Conservation (phyloP, 1,139 yeast genomes). For the Yamadazyma membranifaciens region DNA sequence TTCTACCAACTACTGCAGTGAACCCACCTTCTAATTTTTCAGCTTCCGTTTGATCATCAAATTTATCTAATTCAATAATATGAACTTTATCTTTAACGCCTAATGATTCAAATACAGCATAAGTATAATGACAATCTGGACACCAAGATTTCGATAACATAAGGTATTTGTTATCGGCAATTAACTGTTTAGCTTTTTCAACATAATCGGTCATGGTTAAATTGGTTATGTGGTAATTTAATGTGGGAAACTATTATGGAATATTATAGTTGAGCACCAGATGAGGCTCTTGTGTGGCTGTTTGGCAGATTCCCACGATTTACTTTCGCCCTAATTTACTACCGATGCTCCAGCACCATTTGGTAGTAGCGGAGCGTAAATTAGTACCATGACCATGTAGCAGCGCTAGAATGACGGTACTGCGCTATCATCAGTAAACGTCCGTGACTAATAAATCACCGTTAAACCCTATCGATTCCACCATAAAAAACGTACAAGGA, state of each 20-base stretch:
- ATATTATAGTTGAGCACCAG: neutral
- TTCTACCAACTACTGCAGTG: slow-evolving; percentile 56
- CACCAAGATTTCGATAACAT: slow-evolving; percentile 75
- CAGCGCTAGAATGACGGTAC: no score
- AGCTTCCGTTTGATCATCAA: slow-evolving; percentile 52
- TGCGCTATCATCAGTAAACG: no score
- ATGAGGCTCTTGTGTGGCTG: no score
- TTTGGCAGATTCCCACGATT: no score
- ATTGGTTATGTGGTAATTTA: neutral
- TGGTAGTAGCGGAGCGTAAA: no score
- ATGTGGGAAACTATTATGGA: neutral
- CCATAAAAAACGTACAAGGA: no score
- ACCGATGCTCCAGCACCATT: no score
- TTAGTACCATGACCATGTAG: no score
- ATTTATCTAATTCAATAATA: slow-evolving; percentile 59
- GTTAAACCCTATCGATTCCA: no score
- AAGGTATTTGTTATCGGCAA: slow-evolving; percentile 46
- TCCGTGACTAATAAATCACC: no score
- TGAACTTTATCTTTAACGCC: slow-evolving; percentile 49
- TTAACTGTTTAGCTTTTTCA: slow-evolving; percentile 39
- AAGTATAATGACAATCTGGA: slow-evolving; percentile 70
- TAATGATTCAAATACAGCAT: slow-evolving; percentile 51
- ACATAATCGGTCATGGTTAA: slow-evolving; percentile 1
- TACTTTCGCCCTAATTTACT: no score
- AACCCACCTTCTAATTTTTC: slow-evolving; percentile 57